phyloP scores from a whole-genome alignment of 345 rosid species.

The Populus davidiana region DNA sequence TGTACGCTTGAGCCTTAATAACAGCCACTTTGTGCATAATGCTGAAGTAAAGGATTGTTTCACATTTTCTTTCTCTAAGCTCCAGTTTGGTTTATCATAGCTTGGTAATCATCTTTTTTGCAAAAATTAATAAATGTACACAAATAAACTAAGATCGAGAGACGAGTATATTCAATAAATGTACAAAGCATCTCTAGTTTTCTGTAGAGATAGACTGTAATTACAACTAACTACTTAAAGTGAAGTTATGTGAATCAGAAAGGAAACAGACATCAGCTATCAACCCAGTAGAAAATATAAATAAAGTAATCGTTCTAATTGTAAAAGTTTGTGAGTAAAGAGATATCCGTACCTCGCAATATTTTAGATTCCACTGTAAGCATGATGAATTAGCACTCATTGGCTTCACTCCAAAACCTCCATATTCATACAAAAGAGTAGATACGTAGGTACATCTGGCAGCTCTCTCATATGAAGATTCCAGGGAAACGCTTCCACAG shows the following conservation, averaged over 20 bases:
- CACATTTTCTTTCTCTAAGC: too few relatives aligned
- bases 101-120: too few relatives aligned
- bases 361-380: constrained; percentile 42
- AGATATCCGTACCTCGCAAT: constrained; percentile 42
- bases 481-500: constrained; percentile 46
- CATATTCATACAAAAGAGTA: constrained; percentile 47
- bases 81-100: too few relatives aligned
- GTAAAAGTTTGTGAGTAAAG: not conserved
- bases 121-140: too few relatives aligned
- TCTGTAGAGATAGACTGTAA: not conserved
- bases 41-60: too few relatives aligned
- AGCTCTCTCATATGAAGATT: constrained; percentile 55
- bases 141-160: too few relatives aligned
- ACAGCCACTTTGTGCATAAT: too few relatives aligned
- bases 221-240: not conserved
- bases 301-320: not conserved
- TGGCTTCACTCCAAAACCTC: constrained; percentile 32
- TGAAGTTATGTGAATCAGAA: not conserved
- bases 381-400: constrained; percentile 25
- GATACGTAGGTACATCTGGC: constrained; percentile 46
- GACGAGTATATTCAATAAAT: not conserved
- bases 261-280: not conserved
- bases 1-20: too few relatives aligned
- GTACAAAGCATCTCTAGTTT: not conserved
- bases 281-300: not conserved